phyloP scores from a whole-genome alignment of 108 stramenopile species.

The Pseudonitzschia multiseries region DNA sequence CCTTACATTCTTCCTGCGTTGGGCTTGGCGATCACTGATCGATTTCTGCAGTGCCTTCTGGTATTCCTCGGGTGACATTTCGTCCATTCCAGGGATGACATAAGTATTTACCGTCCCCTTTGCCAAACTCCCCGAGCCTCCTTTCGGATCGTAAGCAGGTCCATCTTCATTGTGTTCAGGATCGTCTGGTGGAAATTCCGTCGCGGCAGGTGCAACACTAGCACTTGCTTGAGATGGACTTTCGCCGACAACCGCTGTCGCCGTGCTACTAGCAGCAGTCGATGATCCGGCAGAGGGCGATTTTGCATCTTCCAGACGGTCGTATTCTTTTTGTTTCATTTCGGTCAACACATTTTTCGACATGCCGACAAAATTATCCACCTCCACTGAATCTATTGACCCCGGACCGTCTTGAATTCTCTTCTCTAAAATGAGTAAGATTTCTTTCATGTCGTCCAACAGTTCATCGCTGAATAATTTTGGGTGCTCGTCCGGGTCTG shows the following conservation, averaged over 20 bases:
- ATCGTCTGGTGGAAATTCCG: neutral
- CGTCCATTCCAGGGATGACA: conserved; percentile 76
- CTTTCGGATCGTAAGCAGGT: conserved; percentile 49
- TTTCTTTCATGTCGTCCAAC: conserved; percentile 59
- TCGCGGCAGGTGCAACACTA: neutral
- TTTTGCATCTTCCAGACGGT: conserved; percentile 11
- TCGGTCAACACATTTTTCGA: conserved; percentile 51
- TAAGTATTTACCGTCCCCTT: conserved; percentile 74
- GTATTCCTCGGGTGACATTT: conserved; percentile 83
- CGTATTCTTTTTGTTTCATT: conserved; percentile 56
- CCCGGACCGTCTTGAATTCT: conserved; percentile 63
- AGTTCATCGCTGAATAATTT: conserved; percentile 60
- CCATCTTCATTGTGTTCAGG: conserved; percentile 33
- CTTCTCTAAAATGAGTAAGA: conserved; percentile 57
- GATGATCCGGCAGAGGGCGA: conserved; percentile 10
- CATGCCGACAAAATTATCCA: conserved; percentile 42
- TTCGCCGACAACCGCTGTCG: neutral
- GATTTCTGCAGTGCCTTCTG: conserved; percentile 58
- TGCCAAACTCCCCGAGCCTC: conserved; percentile 53
- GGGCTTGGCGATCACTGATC: conserved; percentile 54
- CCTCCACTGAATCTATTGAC: conserved; percentile 44
- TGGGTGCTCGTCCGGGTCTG: conserved; percentile 40
- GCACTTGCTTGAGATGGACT: neutral
- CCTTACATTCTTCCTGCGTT: conserved; percentile 21
- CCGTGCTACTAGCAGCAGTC: conserved; percentile 3